Conservation (phyloP, 805 yeast genomes). For the Zygotorulaspora florentina region DNA sequence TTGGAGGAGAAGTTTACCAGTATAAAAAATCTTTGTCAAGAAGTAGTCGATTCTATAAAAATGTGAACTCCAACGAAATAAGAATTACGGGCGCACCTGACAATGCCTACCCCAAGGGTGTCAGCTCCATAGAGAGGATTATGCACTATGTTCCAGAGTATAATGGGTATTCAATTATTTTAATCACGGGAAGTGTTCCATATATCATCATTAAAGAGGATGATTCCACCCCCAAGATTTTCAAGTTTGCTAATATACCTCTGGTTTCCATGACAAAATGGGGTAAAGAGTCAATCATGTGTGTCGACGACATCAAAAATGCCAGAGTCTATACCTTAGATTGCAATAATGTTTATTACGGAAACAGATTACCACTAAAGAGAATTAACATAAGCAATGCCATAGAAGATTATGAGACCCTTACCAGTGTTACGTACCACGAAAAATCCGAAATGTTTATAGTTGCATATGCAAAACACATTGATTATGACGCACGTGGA, state of each 20-base stretch:
- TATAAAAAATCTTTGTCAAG: conserved; percentile 47
- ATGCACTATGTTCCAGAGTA: conserved; percentile 55
- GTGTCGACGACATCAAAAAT: conserved; percentile 63
- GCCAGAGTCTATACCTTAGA: conserved; percentile 51
- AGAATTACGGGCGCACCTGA: conserved; percentile 75
- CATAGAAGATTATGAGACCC: conserved; percentile 38
- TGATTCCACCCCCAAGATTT: conserved; percentile 59
- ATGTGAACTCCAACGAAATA: conserved; percentile 32
- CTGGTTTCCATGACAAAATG: conserved; percentile 52
- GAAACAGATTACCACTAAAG: conserved; percentile 57
- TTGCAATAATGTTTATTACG: conserved; percentile 43
- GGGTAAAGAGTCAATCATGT: conserved; percentile 48
- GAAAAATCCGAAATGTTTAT: conserved; percentile 58
- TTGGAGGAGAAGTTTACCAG: conserved; percentile 73
- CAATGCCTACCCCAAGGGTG: conserved; percentile 64
- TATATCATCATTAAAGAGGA: conserved; percentile 61
- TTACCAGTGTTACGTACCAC: conserved; percentile 67
- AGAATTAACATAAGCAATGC: conserved; percentile 44
- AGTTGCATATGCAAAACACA: conserved; percentile 54
- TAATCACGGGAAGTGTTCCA: conserved; percentile 73
- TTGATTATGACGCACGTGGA: conserved; percentile 62
- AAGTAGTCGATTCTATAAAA: conserved; percentile 24
- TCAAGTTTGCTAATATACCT: conserved; percentile 61
- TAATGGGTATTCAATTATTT: conserved; percentile 54
- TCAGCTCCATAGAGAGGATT: conserved; percentile 61